A percentile compares a stretch with the other conserved stretches of the same genome.
phyloP scores from a whole-genome alignment of 139 green algal genomes.

The Coelastrella sp. region DNA sequence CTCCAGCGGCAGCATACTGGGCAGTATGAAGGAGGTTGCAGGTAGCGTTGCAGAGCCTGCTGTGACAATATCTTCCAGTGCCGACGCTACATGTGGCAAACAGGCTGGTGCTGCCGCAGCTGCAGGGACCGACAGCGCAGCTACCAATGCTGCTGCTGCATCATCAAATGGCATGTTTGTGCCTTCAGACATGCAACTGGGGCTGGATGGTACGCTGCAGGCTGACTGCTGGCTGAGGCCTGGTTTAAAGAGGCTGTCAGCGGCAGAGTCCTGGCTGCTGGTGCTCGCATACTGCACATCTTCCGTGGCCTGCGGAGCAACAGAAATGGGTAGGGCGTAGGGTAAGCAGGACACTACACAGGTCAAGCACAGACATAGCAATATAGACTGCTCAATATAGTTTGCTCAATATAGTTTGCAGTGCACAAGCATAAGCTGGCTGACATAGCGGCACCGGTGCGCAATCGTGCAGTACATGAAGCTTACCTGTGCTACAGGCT shows the following conservation, averaged over 20 bases:
- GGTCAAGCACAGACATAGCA: too few species aligned
- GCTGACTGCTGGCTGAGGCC: background rate
- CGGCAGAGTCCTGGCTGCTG: background rate
- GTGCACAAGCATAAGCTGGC: background rate
- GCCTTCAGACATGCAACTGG: conserved; percentile 17
- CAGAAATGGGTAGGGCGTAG: background rate
- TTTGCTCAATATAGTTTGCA: too few species aligned
- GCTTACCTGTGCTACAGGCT: background rate
- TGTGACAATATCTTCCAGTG: background rate
- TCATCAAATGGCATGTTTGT: background rate
- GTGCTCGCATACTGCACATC: background rate
- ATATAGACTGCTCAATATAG: too few species aligned
- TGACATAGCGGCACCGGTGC: background rate
- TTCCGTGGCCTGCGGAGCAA: background rate
- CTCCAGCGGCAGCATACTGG: conserved; percentile 8
- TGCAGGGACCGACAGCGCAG: background rate
- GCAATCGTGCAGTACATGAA: background rate
- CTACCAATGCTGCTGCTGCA: background rate
- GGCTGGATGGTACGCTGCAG: conserved; percentile 10
- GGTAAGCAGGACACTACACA: too few species aligned
- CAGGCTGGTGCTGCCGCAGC: background rate
- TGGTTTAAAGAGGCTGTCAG: background rate
- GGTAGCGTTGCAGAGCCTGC: background rate
- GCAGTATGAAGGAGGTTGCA: background rate
- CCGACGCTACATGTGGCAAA: background rate